phyloP scores from a whole-genome alignment of 2,329 filamentous ascomycete genomes.

The Cordyceps tenuipes region DNA sequence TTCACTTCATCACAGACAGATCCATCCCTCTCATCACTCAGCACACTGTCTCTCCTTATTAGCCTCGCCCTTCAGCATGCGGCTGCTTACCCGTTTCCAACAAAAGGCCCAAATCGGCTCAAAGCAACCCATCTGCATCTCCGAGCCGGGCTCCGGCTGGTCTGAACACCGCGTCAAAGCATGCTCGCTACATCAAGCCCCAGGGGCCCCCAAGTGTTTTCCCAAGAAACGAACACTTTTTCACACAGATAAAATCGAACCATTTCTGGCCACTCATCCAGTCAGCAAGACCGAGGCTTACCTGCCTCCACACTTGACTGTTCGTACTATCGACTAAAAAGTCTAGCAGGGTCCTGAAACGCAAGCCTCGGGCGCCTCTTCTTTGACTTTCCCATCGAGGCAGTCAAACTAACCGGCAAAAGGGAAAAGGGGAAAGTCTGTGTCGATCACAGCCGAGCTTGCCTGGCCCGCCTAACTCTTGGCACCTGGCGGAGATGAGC shows the following conservation, averaged over 20 bases:
- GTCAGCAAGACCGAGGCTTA: neutral
- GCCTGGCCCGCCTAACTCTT: neutral
- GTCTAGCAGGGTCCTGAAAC: conserved; percentile 9
- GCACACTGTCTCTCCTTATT: neutral
- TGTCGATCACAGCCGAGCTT: neutral
- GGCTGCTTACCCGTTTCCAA: neutral
- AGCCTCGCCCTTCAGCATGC: neutral
- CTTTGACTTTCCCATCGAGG: neutral
- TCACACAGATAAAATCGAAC: neutral
- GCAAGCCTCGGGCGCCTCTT: neutral
- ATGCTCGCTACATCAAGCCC: neutral
- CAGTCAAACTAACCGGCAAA: neutral
- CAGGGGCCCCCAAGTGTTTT: neutral
- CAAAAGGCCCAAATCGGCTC: neutral
- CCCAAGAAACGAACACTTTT: neutral
- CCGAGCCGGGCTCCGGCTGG: neutral
- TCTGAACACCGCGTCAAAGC: neutral
- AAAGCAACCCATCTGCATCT: neutral
- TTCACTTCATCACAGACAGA: too few relatives aligned
- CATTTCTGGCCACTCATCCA: neutral
- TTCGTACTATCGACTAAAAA: neutral
- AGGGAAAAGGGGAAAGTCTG: neutral
- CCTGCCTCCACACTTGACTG: neutral
- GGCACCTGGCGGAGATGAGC: conserved; percentile 5
- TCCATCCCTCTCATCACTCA: neutral